Base-by-base conservation (phyloP, 2,329 filamentous ascomycete species). In the Penicillium sp. region DNA sequence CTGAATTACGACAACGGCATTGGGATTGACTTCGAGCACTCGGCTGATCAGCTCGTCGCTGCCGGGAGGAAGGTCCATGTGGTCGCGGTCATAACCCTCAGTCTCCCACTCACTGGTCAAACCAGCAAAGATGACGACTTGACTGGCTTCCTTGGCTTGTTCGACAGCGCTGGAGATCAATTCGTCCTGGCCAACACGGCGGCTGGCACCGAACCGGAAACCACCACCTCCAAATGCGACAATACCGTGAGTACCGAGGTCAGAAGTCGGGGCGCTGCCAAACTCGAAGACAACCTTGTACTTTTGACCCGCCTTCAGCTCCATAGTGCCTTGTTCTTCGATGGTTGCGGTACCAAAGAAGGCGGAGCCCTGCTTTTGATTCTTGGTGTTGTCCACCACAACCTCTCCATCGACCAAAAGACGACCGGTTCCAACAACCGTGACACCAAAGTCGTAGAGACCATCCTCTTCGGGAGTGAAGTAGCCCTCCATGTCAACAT, bases 31-130 rank as follows among this genome's bases (percentile, higher is more conserved):
- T 0, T 75, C 75, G 4, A 82, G 74, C 0, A 91, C 80, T 1
- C 81, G 79, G 9, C 75, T 65, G 57, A 91, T 86, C 43, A 83
- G 69, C 41, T 76, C 74, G 58, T 83, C 77, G 49, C 74, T 76
- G 56, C 68, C 73, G 4, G 69, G 76, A 37, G 80, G 80, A 1
- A 82, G 68, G 49, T 80, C 75, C 78, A 82, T 80, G 61, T 73
- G 71, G 9, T 72, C 68, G 47, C 80, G 76, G 56, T 83, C 80
- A 35, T 80, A 75, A 29, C 86, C 86, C 70, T 90, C 87, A 0
- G 83, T 84, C 66, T 91, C 88, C 85, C 86, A 91, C 61, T 91
- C 86, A 34, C 79, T 79, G 60, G 90, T 90, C 41, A 93, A 76
- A 1, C 88, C 88, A 2, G 83, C 84, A 61, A 87, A 86, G 46